Evolutionary conservation across 1,284 basidiomycete species (phyloP).

Genomic region (Ganoderma meredithae): DNA sequence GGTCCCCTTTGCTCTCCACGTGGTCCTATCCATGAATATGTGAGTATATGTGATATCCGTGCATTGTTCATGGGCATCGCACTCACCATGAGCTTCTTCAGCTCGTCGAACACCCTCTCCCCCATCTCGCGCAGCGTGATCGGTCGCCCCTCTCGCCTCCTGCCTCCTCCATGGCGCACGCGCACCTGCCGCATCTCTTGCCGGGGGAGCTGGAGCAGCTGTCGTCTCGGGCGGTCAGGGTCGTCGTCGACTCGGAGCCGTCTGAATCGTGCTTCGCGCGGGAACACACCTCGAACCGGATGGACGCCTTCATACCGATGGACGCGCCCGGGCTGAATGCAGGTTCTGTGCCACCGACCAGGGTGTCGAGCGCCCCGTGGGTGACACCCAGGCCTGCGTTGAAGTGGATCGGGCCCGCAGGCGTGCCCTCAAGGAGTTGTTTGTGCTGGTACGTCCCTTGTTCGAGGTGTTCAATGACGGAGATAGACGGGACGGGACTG

Average conservation of each 20-base stretch:
- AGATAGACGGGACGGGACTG: background rate
- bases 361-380: background rate
- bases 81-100: conserved; percentile 12
- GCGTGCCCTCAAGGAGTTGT: background rate
- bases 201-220: background rate
- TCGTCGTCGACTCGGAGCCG: too few species aligned
- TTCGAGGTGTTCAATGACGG: conserved; percentile 8
- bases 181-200: conserved; percentile 9
- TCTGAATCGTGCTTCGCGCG: background rate
- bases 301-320: conserved; percentile 14
- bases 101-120: conserved; percentile 2
- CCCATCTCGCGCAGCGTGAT: conserved; percentile 6
- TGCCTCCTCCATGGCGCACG: conserved; percentile 9
- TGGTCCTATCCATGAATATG: background rate
- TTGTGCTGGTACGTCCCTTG: conserved; percentile 6
- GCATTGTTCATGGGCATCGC: too few species aligned
- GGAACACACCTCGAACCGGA: conserved; percentile 15
- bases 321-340: conserved; percentile 5
- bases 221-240: background rate
- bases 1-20: background rate
- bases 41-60: background rate
- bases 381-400: background rate
- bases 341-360: background rate
- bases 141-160: background rate
- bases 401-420: conserved; percentile 11